Percentiles rank a stretch among this genome's conserved stretches.
Evolutionary conservation across 2,329 filamentous ascomycete species (phyloP).

Genomic region (Alternaria sp.): DNA sequence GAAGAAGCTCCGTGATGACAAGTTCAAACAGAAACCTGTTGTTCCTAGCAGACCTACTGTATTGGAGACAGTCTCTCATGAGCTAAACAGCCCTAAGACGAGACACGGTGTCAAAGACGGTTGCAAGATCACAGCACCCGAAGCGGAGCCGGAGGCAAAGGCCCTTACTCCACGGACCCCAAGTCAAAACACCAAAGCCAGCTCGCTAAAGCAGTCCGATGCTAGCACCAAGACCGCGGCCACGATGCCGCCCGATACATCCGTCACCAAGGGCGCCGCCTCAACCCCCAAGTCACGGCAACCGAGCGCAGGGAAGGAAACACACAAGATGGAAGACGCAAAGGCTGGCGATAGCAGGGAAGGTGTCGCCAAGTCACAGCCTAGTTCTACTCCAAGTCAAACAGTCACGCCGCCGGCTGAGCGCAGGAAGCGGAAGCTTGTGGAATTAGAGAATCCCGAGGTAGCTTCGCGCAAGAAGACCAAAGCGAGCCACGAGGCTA

Average conservation of each 20-base stretch:
- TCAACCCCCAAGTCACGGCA: neutral
- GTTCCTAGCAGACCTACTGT: neutral
- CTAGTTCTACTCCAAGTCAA: neutral
- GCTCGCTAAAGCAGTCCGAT: neutral
- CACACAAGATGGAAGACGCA: neutral
- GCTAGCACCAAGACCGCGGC: neutral
- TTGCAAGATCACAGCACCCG: neutral
- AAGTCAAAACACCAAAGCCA: neutral
- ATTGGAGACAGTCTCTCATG: neutral
- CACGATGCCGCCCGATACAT: neutral
- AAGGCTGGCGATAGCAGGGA: neutral
- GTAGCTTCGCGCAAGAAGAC: neutral
- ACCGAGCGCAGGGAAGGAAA: neutral
- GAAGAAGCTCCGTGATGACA: neutral
- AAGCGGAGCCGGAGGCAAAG: neutral
- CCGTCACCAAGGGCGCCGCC: neutral
- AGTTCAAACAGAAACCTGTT: neutral
- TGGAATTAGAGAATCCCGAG: neutral
- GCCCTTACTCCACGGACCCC: neutral
- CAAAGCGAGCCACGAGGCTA: neutral
- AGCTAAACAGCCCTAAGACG: neutral
- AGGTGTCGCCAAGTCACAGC: neutral
- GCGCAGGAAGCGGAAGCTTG: neutral
- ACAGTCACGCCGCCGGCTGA: neutral
- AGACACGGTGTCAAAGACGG: neutral